Base-by-base conservation (phyloP, 2,329 filamentous ascomycete genomes). In the Aspergillus fumigatus region DNA sequence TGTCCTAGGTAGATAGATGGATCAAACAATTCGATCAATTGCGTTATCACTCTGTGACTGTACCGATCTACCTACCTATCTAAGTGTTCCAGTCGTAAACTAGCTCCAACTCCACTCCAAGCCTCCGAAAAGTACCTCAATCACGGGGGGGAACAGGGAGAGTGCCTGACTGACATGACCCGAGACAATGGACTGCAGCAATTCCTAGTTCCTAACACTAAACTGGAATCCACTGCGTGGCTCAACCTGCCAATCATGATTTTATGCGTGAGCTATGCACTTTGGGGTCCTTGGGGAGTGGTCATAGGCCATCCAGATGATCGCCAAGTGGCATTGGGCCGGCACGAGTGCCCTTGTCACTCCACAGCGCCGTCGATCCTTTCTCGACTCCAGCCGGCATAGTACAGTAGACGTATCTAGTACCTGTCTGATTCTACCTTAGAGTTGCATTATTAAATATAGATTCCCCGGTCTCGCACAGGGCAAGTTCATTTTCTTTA, bases 161-260 rank as follows among this genome's bases (percentile, higher is more conserved):
- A 35, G 32, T 35, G 14, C 26, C 54, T 58, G 57, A 56, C 54
- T 64, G 63, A 65, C 60, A 64, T 61, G 62, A 62, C 63, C 63
- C 63, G 59, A 64, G 62, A 61, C 63, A 61, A 59, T 63, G 63
- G 63, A 54, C 56, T 52, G 38, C 32, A 25, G 21, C 19, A 14
- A 59, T 63, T 54, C 59, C 59, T 38, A 7, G 32, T 38, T 58
- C 48, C 55, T 60, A 62, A 54, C 53, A 57, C 41, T 60, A 57
- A 59, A 64, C 58, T 54, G 50, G 56, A 57, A 52, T 29, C 53
- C 38, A 52, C 40, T 53, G 41, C 55, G 25, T 29, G 32, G 45
- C 29, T 50, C 29, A 48, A 23, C 17, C 43, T 47, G 43, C 43
- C 43, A 47, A 47, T 47, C 43, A 47, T 25, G 32, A 17, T 38